These are phyloP conservation scores for Taphrina wiesneri DNA, from an alignment of 1,139 yeast genomes.

Conservation along the genomic window DNA sequence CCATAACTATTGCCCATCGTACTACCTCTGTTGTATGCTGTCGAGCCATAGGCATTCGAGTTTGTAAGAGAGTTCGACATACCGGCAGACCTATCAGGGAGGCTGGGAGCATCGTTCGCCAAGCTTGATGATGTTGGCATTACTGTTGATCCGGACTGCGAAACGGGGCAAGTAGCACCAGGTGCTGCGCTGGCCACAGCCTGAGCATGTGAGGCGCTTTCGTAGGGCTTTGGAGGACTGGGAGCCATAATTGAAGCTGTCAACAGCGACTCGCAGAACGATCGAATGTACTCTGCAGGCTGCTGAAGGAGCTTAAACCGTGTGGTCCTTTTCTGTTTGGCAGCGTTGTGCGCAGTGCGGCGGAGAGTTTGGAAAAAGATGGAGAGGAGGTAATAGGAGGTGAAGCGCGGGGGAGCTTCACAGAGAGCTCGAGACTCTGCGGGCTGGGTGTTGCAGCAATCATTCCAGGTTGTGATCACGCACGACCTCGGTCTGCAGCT, in stretches of 20 bases:
- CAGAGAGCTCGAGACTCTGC: neutral
- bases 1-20: slow-evolving; percentile 26
- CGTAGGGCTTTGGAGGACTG: slow-evolving; percentile 32
- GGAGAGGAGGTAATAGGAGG: slow-evolving; percentile 1
- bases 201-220: slow-evolving; percentile 16
- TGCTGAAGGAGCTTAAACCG: neutral
- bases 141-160: neutral
- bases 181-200: slow-evolving; percentile 22
- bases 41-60: slow-evolving; percentile 21
- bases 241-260: slow-evolving; percentile 5
- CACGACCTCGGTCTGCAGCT: neutral
- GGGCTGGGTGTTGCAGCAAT: too few species aligned
- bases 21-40: slow-evolving; percentile 5
- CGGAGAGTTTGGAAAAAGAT: slow-evolving; percentile 2
- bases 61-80: slow-evolving; percentile 2
- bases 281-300: neutral
- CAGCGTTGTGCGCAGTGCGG: neutral
- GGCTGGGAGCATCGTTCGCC: slow-evolving; percentile 1
- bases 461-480: neutral
- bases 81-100: slow-evolving; percentile 27
- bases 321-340: neutral
- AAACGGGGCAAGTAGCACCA: slow-evolving; percentile 13
- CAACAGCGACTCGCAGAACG: neutral
- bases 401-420: neutral
- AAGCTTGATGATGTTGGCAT: neutral